Evolutionary conservation across 148 eudicot species (phyloP).

Genomic region (Heliosperma pusillum): DNA sequence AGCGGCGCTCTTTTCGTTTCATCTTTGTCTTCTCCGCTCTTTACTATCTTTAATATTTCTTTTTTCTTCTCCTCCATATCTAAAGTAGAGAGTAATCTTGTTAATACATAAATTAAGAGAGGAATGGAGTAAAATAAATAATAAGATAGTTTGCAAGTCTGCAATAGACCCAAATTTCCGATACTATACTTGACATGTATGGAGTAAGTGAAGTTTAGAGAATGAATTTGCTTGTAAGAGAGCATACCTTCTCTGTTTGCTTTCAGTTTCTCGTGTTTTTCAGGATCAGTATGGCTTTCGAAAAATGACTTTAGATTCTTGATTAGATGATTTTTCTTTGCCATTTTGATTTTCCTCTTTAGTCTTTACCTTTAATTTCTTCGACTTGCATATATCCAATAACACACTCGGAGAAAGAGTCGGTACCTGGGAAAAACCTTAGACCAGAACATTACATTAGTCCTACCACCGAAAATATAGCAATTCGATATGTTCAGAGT

Average conservation of each 20-base stretch:
- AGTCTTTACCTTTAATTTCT: constrained; percentile 14
- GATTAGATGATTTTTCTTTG: constrained; percentile 47
- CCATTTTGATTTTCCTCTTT: constrained; percentile 36
- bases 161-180: neutral
- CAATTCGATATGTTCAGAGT: no score
- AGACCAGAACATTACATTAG: neutral
- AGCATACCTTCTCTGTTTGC: constrained; percentile 61
- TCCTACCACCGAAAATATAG: constrained; percentile 8
- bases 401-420: neutral
- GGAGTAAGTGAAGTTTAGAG: neutral
- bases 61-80: constrained; percentile 65
- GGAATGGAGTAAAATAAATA: constrained; percentile 15
- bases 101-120: constrained; percentile 10
- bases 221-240: neutral
- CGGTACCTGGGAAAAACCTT: neutral
- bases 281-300: constrained; percentile 65
- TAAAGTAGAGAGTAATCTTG: constrained; percentile 30
- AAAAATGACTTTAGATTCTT: constrained; percentile 47
- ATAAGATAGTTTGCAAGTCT: neutral
- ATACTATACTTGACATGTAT: neutral
- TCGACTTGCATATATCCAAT: constrained; percentile 16
- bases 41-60: constrained; percentile 52
- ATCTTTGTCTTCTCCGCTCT: constrained; percentile 31
- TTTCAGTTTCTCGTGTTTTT: constrained; percentile 60
- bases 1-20: constrained; percentile 38